A percentile compares a stretch with the other conserved stretches of the same genome.
Conservation (phyloP, 2,329 filamentous ascomycete species). For the Aspergillus sp. region DNA sequence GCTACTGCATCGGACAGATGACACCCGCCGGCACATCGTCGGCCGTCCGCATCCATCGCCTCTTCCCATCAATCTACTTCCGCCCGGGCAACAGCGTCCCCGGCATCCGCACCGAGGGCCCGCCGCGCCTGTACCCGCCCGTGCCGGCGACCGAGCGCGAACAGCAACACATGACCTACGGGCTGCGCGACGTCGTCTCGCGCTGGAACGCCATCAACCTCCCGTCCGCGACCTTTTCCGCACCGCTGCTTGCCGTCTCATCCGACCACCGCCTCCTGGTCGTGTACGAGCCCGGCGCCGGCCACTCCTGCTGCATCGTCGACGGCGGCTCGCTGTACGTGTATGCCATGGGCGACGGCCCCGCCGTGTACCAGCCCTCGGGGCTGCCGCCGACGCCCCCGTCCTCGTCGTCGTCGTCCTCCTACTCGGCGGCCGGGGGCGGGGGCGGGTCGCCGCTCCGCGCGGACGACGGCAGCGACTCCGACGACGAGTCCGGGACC, state of each 20-base stretch:
- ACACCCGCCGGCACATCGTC: not conserved
- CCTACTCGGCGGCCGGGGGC: not conserved
- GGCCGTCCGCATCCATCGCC: slow-evolving; percentile 5
- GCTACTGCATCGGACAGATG: slow-evolving; percentile 19
- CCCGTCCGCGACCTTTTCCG: slow-evolving; percentile 12
- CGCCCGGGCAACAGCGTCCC: slow-evolving; percentile 1
- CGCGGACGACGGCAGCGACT: not conserved
- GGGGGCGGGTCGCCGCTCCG: too few relatives aligned
- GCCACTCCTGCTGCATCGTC: slow-evolving; percentile 13
- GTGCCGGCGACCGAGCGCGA: not conserved
- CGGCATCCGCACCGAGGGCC: not conserved
- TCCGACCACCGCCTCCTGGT: slow-evolving; percentile 15
- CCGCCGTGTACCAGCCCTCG: slow-evolving; percentile 4
- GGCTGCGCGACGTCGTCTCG: slow-evolving; percentile 5
- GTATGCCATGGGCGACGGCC: slow-evolving; percentile 9
- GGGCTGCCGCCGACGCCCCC: not conserved
- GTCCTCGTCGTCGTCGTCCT: not conserved
- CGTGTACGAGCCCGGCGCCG: slow-evolving; percentile 18
- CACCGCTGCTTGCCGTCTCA: slow-evolving; percentile 14
- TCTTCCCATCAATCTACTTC: slow-evolving; percentile 11
- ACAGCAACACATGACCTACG: slow-evolving; percentile 3
- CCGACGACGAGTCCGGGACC: not conserved
- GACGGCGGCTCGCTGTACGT: slow-evolving; percentile 19
- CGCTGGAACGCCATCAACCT: slow-evolving; percentile 18
- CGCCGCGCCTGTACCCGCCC: not conserved